A percentile compares a stretch with the other conserved stretches of the same genome.
Conservation (phyloP, 495 filamentous ascomycete species). For the Penicillium daleae region DNA sequence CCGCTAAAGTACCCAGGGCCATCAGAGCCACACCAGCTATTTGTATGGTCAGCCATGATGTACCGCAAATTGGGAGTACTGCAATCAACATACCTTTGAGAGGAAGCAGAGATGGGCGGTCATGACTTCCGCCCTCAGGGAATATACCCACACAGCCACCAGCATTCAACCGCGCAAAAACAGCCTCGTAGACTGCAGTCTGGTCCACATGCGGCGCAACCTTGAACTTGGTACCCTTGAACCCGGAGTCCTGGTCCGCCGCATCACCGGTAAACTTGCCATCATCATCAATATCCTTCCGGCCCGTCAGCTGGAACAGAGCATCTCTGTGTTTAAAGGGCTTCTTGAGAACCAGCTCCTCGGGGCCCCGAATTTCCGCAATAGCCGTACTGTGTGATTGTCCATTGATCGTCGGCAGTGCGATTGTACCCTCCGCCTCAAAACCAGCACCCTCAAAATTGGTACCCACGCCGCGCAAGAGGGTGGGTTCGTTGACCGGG, state of each 20-base stretch:
- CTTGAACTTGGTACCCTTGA: constrained; percentile 81
- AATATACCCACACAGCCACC: constrained; percentile 97
- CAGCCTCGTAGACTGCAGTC: constrained; percentile 87
- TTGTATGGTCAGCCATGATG: neutral
- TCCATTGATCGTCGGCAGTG: constrained; percentile 82
- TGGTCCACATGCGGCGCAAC: constrained; percentile 94
- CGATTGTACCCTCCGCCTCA: constrained; percentile 79
- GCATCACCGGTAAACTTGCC: constrained; percentile 55
- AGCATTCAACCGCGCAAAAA: constrained; percentile 76
- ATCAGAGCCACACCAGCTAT: constrained; percentile 94
- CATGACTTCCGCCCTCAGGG: constrained; percentile 96
- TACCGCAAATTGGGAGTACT: neutral
- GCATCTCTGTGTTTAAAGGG: constrained; percentile 74
- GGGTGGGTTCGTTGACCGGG: constrained; percentile 78
- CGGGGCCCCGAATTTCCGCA: constrained; percentile 73
- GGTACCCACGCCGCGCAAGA: constrained; percentile 83
- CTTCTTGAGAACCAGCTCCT: constrained; percentile 86
- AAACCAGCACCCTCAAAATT: constrained; percentile 76
- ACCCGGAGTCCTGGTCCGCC: constrained; percentile 49
- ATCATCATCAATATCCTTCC: constrained; percentile 64
- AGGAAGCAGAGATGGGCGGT: constrained; percentile 89
- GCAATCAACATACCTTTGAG: constrained; percentile 67
- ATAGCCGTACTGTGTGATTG: constrained; percentile 79
- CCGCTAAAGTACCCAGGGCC: constrained; percentile 91
- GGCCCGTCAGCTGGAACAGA: constrained; percentile 77